Evolutionary conservation across 2,329 filamentous ascomycete species (phyloP).

Genomic region (Fusarium sp.): DNA sequence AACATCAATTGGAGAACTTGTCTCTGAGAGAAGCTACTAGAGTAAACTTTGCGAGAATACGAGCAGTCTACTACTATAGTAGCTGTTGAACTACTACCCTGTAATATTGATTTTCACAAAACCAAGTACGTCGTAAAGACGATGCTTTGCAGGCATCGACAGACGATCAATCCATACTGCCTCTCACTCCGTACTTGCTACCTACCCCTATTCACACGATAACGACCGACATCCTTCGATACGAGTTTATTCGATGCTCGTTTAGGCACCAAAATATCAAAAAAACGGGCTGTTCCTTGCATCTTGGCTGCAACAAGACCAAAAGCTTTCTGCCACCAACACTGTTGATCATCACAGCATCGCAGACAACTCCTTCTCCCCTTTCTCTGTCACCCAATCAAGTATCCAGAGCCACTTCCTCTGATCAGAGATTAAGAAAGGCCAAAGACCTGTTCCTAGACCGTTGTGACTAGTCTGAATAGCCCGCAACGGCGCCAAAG

Average conservation of each 20-base stretch:
- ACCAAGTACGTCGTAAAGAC: neutral
- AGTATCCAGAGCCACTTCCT: neutral
- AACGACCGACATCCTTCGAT: neutral
- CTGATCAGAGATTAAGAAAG: neutral
- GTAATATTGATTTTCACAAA: neutral
- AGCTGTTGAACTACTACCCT: neutral
- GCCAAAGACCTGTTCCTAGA: constrained; percentile 11
- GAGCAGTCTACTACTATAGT: no score
- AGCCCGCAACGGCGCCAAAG: constrained; percentile 1
- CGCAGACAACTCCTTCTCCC: neutral
- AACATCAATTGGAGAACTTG: neutral
- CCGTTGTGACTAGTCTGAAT: neutral
- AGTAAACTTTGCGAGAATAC: constrained; percentile 5
- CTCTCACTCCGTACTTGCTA: neutral
- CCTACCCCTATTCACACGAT: neutral
- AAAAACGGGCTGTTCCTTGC: constrained; percentile 1
- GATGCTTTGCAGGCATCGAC: neutral
- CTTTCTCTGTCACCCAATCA: neutral
- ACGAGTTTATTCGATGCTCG: neutral
- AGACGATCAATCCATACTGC: neutral
- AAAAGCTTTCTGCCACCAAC: neutral
- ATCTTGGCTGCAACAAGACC: neutral
- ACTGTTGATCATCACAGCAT: neutral
- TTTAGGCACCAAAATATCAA: neutral
- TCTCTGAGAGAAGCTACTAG: neutral